Evolutionary conservation across 2,329 filamentous ascomycete genomes (phyloP), one percentile per base, ranked within the genome.

Genomic region (Venturia effusa): DNA sequence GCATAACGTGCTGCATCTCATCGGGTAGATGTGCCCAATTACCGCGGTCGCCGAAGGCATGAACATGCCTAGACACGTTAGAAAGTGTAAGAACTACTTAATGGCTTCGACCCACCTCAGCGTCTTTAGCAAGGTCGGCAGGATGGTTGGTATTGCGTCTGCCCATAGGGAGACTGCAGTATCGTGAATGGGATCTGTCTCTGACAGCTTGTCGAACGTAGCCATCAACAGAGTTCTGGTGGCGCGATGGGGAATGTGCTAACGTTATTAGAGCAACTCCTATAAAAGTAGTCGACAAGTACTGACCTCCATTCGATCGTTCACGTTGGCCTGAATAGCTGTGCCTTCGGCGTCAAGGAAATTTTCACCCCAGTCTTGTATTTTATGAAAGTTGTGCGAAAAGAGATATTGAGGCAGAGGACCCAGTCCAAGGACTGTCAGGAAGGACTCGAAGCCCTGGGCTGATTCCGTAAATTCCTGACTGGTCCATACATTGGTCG

Each of bases 171-270:
- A 80, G 68, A 87, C 88, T 0, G 92, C 90, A 32, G 89, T 85
- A 66, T 88, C 84, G 69, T 92, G 94, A 0, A 89, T 81, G 10
- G 84, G 77, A 4, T 89, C 87, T 5, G 83, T 82, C 68, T 88
- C 89, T 60, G 91, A 88, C 8, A 97, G 77, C 71, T 91, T 91
- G 69, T 99, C 95, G 0, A 94, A 93, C 0, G 93, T 95, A 60
- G 92, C 93, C 1, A 88, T 89, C n/a, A 99, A 78, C 71, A 97
- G 89, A 0, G 90, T 91, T 72, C 97, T 97, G 1, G 93, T 97
- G 7, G 89, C 84, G 64, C 93, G 86, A 51, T 99, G 77, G 4
- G 94, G 94, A 17, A 97, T 77, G 65, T 83, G 59, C 34, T 57
- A 41, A 19, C 5, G 4, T 34, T 22, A 61, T 61, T 27, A 61